phyloP scores from a whole-genome alignment of 2,329 filamentous ascomycete genomes.

The Aspergillus chevalieri region DNA sequence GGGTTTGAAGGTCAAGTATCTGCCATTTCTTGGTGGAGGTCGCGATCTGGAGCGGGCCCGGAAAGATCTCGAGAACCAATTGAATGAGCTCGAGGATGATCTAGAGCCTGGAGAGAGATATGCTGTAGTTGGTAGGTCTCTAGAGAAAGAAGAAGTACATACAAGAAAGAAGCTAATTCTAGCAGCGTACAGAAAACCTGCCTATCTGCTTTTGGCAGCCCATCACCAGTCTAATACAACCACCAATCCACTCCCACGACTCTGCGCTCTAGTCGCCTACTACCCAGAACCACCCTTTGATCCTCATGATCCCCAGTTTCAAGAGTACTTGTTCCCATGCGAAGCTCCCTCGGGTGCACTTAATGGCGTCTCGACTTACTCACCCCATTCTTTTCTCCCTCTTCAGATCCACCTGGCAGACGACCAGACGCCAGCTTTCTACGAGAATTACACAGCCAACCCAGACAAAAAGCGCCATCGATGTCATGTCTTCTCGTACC shows the following conservation, averaged over 20 bases:
- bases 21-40: conserved; percentile 36
- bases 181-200: conserved; percentile 55
- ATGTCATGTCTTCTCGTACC: conserved; percentile 46
- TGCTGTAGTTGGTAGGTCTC: conserved; percentile 51
- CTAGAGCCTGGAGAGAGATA: conserved; percentile 52
- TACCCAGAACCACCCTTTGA: conserved; percentile 37
- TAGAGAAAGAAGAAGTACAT: no score
- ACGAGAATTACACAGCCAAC: conserved; percentile 18
- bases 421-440: conserved; percentile 33
- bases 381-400: conserved; percentile 26
- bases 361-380: conserved; percentile 19
- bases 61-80: conserved; percentile 41
- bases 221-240: conserved; percentile 36
- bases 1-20: conserved; percentile 52
- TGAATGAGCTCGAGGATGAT: conserved; percentile 47
- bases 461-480: conserved; percentile 25
- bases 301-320: conserved; percentile 19
- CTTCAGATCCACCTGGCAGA: conserved; percentile 54
- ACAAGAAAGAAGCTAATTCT: neutral
- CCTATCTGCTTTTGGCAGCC: conserved; percentile 47
- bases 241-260: conserved; percentile 50
- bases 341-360: conserved; percentile 6
- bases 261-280: conserved; percentile 55
- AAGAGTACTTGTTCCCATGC: conserved; percentile 14
- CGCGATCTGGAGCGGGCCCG: conserved; percentile 40